These are phyloP conservation scores for Pseudogymnoascus destructans DNA, from an alignment of 2,329 filamentous ascomycete species.

Conservation along the genomic window DNA sequence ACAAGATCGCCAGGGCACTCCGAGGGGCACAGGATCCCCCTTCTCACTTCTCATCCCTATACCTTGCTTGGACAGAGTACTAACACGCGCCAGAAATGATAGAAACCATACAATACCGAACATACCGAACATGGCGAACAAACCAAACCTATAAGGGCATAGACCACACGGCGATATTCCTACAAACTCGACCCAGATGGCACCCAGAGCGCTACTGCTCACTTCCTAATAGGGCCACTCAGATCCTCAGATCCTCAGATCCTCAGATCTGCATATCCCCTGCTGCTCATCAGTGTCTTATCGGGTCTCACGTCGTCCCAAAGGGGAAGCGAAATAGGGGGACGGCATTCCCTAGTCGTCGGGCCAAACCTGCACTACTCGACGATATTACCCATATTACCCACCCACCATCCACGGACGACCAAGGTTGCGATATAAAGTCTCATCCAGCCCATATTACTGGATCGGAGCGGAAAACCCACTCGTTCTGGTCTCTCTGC, in stretches of 20 bases:
- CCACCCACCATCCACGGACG: slow-evolving; percentile 2
- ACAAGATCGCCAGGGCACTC: slow-evolving; percentile 1
- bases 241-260: not conserved
- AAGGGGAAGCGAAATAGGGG: not conserved
- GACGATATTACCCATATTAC: slow-evolving; percentile 3
- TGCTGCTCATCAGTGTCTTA: not conserved
- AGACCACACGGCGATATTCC: not conserved
- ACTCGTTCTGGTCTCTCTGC: not conserved
- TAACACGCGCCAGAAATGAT: not conserved
- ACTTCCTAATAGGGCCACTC: not conserved
- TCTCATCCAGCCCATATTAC: slow-evolving; percentile 2
- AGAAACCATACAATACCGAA: not conserved
- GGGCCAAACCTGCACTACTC: not conserved
- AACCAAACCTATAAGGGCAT: not conserved
- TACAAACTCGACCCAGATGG: not conserved
- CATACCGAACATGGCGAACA: not conserved
- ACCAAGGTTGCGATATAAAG: not conserved
- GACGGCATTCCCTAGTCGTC: not conserved
- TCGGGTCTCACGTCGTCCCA: slow-evolving; percentile 1
- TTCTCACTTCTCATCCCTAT: not conserved
- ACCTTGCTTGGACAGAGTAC: not conserved
- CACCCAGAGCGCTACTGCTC: not conserved
- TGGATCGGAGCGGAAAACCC: not conserved
- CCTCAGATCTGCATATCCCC: not conserved
- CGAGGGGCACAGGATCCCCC: not conserved